Base-by-base conservation (phyloP, 495 filamentous ascomycete genomes). In the Clohesyomyces aquaticus region DNA sequence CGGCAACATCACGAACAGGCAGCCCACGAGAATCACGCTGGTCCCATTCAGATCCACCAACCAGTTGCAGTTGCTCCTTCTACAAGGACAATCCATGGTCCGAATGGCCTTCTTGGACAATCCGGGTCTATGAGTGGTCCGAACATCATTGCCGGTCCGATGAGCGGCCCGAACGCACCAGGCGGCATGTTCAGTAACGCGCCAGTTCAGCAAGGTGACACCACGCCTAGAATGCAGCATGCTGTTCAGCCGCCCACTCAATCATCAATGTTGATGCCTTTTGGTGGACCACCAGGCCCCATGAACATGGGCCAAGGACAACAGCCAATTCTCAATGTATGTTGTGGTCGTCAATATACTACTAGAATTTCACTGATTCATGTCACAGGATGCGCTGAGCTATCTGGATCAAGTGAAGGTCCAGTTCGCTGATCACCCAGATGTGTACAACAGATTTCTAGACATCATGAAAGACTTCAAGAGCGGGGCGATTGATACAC, bases 381-480 rank as follows among this genome's bases (percentile, higher is more conserved):
- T 22, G 8, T 47, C 12, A 47, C 72, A 95, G 91, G 94, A 98
- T 80, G 94, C 94, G 18, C 82, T 99, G 14, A 96, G 91, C 74
- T 99, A 99, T 74, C 82, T 99, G 35, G 94, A 99, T 74, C 95
- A 98, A 73, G 94, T 99, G 61, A 99, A 99, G 77, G 93, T 97
- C 48, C 92, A 96, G 67, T 99, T 99, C 69, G 88, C 91, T 55
- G 92, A 97, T 57, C 91, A 96, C 67, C 93, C 94, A 9, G 95
- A 99, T 74, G 94, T 99, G 1, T 99, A 99, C 71, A 99, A 99
- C 73, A 85, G 88, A 21, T 99, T 99, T 70, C 77, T 99, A 54
- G 94, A 99, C 67, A 99, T 99, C 52, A 99, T 99, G 95, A 99
- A 99, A 75, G 95, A 99, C 65, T 99, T 99, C 78, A 99, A 99